Evolutionary conservation across 106 monocot genomes (phyloP).

Genomic region (Triglochin maritima): DNA sequence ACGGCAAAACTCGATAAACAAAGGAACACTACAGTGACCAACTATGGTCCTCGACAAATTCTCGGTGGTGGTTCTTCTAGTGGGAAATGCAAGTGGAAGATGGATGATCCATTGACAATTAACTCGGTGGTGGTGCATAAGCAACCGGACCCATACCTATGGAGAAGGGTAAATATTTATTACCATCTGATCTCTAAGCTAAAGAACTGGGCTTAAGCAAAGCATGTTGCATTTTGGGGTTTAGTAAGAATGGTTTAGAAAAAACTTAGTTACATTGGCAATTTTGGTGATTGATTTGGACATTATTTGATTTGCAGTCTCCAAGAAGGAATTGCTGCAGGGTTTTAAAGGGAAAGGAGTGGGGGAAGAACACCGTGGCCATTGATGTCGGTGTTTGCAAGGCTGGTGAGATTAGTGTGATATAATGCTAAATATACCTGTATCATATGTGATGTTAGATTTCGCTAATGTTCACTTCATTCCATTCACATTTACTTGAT

Average conservation of each 20-base stretch:
- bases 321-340: constrained; percentile 46
- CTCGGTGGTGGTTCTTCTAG: constrained; percentile 10
- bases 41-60: constrained; percentile 19
- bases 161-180: constrained; percentile 46
- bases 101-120: constrained; percentile 40
- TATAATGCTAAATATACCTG: neutral
- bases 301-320: constrained; percentile 10
- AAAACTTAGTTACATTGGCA: neutral
- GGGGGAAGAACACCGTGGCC: constrained; percentile 19
- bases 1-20: constrained; percentile 7
- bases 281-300: neutral
- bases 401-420: constrained; percentile 38
- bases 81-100: constrained; percentile 53
- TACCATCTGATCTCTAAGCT: neutral
- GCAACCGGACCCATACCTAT: constrained; percentile 57
- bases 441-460: neutral
- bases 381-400: constrained; percentile 51
- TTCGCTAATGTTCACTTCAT: no score
- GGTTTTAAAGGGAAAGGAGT: constrained; percentile 1
- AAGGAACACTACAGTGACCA: constrained; percentile 37
- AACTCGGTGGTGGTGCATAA: constrained; percentile 65
- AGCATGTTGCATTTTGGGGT: neutral
- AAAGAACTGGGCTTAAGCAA: no score
- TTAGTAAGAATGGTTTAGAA: neutral
- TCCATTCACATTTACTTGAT: no score